Conservation (phyloP, 108 stramenopile genomes). For the Aurantiochytrium sp. region DNA sequence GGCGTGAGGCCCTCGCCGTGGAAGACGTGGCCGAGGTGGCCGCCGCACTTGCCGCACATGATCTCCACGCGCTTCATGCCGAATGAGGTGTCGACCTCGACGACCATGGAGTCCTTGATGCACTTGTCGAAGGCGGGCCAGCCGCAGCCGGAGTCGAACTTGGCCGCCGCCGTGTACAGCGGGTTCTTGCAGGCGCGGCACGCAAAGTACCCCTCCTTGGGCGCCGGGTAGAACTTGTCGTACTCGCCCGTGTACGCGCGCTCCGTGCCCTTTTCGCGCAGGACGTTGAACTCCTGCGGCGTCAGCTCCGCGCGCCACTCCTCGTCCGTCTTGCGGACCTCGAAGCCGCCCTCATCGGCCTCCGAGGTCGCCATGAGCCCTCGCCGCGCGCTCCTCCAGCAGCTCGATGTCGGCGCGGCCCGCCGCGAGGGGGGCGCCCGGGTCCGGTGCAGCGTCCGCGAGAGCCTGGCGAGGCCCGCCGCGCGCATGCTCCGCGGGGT, state of each 20-base stretch:
- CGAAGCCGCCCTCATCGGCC: neutral
- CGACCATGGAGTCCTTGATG: slow-evolving; percentile 48
- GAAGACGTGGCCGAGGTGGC: slow-evolving; percentile 56
- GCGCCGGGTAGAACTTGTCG: slow-evolving; percentile 45
- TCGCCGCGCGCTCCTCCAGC: neutral
- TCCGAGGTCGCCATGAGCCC: neutral
- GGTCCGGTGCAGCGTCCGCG: no score
- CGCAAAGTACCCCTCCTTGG: slow-evolving; percentile 47
- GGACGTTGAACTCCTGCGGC: slow-evolving; percentile 38
- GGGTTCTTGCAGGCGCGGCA: slow-evolving; percentile 48
- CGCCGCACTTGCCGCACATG: slow-evolving; percentile 51
- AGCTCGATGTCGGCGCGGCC: no score
- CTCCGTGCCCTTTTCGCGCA: slow-evolving; percentile 47
- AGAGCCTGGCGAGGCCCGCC: no score
- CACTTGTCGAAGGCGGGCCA: slow-evolving; percentile 58
- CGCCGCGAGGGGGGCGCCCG: no score
- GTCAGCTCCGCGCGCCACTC: slow-evolving; percentile 43
- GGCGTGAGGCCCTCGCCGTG: slow-evolving; percentile 52
- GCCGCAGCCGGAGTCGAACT: slow-evolving; percentile 54
- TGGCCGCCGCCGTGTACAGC: slow-evolving; percentile 51
- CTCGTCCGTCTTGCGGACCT: slow-evolving; percentile 38
- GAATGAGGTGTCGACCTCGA: slow-evolving; percentile 40
- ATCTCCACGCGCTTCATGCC: slow-evolving; percentile 52
- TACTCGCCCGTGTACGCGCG: slow-evolving; percentile 46
- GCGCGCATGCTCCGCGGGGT: no score